Percentiles rank a stretch among this genome's conserved stretches.
These are phyloP conservation scores for Candida montana DNA, from an alignment of 805 yeast genomes.

Conservation along the genomic window DNA sequence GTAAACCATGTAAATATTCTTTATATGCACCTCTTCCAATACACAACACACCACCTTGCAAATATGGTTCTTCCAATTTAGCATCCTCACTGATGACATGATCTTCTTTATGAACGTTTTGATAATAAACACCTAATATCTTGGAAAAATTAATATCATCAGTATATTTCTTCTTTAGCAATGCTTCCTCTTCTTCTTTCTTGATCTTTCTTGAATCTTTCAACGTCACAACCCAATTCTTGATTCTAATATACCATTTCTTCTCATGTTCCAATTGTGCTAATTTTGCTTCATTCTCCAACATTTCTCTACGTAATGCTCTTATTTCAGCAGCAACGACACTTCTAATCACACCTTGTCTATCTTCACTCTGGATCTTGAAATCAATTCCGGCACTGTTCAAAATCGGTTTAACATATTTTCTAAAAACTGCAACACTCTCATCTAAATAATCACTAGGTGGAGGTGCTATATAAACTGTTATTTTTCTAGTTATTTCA, in stretches of 20 bases:
- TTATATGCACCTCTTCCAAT: slow-evolving; percentile 95
- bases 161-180: slow-evolving; percentile 21
- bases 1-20: slow-evolving; percentile 85
- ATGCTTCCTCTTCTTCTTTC: slow-evolving; percentile 15
- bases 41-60: slow-evolving; percentile 83
- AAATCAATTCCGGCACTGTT: slow-evolving; percentile 82
- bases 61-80: slow-evolving; percentile 33
- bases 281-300: slow-evolving; percentile 24
- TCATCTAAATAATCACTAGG: slow-evolving; percentile 85
- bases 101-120: slow-evolving; percentile 24
- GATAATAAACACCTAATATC: slow-evolving; percentile 54
- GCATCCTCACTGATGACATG: slow-evolving; percentile 41
- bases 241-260: slow-evolving; percentile 17
- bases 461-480: slow-evolving; percentile 91
- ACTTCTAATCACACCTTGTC: slow-evolving; percentile 86
- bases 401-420: slow-evolving; percentile 79
- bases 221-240: slow-evolving; percentile 4
- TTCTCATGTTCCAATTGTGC: slow-evolving; percentile 16
- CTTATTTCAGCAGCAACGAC: slow-evolving; percentile 81
- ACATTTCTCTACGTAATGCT: slow-evolving; percentile 48
- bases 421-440: slow-evolving; percentile 66
- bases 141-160: slow-evolving; percentile 36
- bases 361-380: slow-evolving; percentile 66
- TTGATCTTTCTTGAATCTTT: slow-evolving; percentile 6
- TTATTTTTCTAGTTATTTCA: slow-evolving; percentile 65